Percentiles rank a stretch among this genome's conserved stretches.
Evolutionary conservation across 2,329 filamentous ascomycete species (phyloP).

Genomic region (Huntiella savannae): DNA sequence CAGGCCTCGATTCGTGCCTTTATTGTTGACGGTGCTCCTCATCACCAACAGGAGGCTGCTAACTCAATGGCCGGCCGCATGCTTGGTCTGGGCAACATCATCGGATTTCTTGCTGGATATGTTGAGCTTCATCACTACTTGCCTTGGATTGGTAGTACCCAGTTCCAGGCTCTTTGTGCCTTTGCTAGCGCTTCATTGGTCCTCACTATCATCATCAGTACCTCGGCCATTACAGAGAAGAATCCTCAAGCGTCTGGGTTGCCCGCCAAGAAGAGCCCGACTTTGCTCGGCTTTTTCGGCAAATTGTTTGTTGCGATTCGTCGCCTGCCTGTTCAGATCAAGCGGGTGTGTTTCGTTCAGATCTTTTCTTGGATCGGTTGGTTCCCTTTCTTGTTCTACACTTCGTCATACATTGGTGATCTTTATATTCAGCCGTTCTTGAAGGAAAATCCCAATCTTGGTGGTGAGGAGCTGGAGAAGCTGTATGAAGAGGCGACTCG

Average conservation of each 20-base stretch:
- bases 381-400: constrained; percentile 92
- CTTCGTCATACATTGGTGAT: constrained; percentile 81
- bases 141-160: constrained; percentile 66
- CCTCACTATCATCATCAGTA: constrained; percentile 52
- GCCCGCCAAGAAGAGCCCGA: constrained; percentile 32
- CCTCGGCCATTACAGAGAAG: constrained; percentile 50
- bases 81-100: constrained; percentile 73
- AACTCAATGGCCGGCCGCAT: constrained; percentile 88
- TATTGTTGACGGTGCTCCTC: constrained; percentile 80
- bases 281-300: constrained; percentile 61
- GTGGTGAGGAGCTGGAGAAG: constrained; percentile 52
- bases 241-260: constrained; percentile 36
- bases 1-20: constrained; percentile 84
- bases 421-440: constrained; percentile 78
- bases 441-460: constrained; percentile 57
- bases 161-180: constrained; percentile 83
- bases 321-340: constrained; percentile 63
- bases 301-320: constrained; percentile 59
- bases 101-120: constrained; percentile 78
- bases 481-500: constrained; percentile 74
- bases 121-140: constrained; percentile 55
- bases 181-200: constrained; percentile 60
- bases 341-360: constrained; percentile 63
- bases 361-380: constrained; percentile 86
- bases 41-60: constrained; percentile 81